These are phyloP conservation scores for Xylariaceae sp. DNA, from an alignment of 2,329 filamentous ascomycete species.

Conservation along the genomic window DNA sequence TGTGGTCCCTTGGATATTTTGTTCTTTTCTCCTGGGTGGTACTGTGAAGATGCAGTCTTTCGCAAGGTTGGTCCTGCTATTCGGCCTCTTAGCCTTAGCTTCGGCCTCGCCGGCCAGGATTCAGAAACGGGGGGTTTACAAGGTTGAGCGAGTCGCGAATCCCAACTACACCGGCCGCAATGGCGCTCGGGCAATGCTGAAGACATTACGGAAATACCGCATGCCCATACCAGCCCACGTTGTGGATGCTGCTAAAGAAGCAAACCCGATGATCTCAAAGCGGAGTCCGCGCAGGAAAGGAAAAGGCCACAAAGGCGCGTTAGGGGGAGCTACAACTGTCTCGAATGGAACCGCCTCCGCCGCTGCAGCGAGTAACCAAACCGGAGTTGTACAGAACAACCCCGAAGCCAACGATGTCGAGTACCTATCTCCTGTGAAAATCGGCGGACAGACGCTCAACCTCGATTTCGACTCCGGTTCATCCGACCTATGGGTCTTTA, in stretches of 20 bases:
- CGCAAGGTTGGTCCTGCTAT: conserved; percentile 31
- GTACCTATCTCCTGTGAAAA: conserved; percentile 38
- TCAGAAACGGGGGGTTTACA: conserved; percentile 38
- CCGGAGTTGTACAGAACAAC: conserved; percentile 30
- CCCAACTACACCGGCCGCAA: conserved; percentile 35
- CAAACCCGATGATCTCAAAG: conserved; percentile 35
- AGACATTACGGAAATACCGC: conserved; percentile 38
- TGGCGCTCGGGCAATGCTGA: conserved; percentile 35
- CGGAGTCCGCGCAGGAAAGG: conserved; percentile 26
- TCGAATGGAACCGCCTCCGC: conserved; percentile 5
- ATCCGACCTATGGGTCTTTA: conserved; percentile 42
- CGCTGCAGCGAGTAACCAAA: conserved; percentile 25
- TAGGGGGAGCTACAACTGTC: conserved; percentile 16
- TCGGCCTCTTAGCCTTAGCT: conserved; percentile 33
- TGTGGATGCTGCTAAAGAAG: conserved; percentile 23
- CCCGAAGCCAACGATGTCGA: conserved; percentile 38
- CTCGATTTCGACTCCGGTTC: conserved; percentile 42
- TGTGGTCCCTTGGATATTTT: conserved; percentile 26
- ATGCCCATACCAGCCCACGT: conserved; percentile 36
- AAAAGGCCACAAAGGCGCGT: conserved; percentile 17
- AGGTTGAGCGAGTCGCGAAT: conserved; percentile 37
- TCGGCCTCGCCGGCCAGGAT: conserved; percentile 32
- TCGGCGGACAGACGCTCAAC: conserved; percentile 38
- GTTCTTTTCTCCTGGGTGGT: conserved; percentile 7
- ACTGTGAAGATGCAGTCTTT: conserved; percentile 33